These are phyloP conservation scores for Parathielavia hyrcaniae DNA, from an alignment of 495 filamentous ascomycete species.

Conservation along the genomic window DNA sequence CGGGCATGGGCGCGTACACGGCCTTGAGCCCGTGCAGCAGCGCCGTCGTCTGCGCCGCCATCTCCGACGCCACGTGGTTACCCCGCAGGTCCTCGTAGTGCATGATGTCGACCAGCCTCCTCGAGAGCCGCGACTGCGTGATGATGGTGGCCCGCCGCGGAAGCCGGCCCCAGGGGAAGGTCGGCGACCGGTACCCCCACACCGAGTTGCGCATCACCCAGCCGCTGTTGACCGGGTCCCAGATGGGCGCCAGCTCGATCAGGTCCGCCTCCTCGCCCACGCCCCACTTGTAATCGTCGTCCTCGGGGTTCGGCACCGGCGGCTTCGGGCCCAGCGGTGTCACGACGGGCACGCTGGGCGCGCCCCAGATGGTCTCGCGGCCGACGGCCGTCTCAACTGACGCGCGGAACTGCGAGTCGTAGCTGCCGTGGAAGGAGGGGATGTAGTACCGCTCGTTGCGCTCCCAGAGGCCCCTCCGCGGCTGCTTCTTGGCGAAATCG, in stretches of 20 bases:
- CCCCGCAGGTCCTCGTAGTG: constrained; percentile 54
- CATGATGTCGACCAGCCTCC: constrained; percentile 59
- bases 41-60: constrained; percentile 59
- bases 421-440: constrained; percentile 55
- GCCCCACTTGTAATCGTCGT: constrained; percentile 66
- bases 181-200: constrained; percentile 54
- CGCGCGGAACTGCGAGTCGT: constrained; percentile 47
- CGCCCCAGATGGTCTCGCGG: constrained; percentile 56
- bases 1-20: constrained; percentile 61
- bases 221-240: constrained; percentile 57
- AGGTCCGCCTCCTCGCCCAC: constrained; percentile 70
- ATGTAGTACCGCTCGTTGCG: constrained; percentile 68
- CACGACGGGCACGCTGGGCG: constrained; percentile 47
- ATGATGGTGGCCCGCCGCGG: constrained; percentile 62
- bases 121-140: constrained; percentile 58
- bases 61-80: constrained; percentile 60
- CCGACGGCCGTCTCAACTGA: constrained; percentile 44
- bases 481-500: constrained; percentile 55
- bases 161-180: constrained; percentile 43
- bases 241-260: constrained; percentile 64
- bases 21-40: constrained; percentile 68
- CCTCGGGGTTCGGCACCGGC: constrained; percentile 46
- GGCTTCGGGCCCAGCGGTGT: constrained; percentile 54
- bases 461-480: constrained; percentile 67
- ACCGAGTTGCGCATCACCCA: constrained; percentile 58